Conservation (phyloP, 208 protist species). For the Leishmania arabica region DNA sequence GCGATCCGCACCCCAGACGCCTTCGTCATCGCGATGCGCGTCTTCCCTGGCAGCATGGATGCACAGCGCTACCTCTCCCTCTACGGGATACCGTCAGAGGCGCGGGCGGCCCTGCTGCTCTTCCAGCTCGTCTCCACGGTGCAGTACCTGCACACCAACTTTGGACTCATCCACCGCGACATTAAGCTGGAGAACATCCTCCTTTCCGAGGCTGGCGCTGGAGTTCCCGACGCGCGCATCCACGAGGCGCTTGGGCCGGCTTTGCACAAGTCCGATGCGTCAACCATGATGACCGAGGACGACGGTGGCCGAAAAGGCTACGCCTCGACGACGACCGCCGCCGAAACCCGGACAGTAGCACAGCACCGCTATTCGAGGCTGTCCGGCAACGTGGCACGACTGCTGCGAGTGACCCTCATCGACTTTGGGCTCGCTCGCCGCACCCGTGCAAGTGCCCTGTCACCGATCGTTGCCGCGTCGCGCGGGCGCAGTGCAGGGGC, state of each 20-base stretch:
- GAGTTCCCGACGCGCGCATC: constrained; percentile 36
- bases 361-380: constrained; percentile 5
- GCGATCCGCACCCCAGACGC: constrained; percentile 73
- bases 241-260: constrained; percentile 40
- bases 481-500: constrained; percentile 3
- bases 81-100: constrained; percentile 65
- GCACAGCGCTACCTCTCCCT: constrained; percentile 60
- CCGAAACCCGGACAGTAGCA: background rate
- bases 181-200: constrained; percentile 88
- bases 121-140: constrained; percentile 78
- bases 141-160: constrained; percentile 66
- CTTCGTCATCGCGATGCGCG: constrained; percentile 81
- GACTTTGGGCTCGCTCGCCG: constrained; percentile 80
- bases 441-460: constrained; percentile 25
- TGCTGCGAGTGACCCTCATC: constrained; percentile 75
- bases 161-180: constrained; percentile 80
- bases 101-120: constrained; percentile 57
- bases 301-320: background rate
- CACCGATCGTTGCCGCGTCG: background rate
- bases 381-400: constrained; percentile 24
- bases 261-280: constrained; percentile 29
- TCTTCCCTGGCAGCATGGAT: constrained; percentile 69
- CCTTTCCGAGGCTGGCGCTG: constrained; percentile 43
- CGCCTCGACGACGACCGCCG: background rate
- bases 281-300: background rate